These are phyloP conservation scores for Aureobasidium namibiae DNA, from an alignment of 2,329 filamentous ascomycete genomes.

Conservation along the genomic window DNA sequence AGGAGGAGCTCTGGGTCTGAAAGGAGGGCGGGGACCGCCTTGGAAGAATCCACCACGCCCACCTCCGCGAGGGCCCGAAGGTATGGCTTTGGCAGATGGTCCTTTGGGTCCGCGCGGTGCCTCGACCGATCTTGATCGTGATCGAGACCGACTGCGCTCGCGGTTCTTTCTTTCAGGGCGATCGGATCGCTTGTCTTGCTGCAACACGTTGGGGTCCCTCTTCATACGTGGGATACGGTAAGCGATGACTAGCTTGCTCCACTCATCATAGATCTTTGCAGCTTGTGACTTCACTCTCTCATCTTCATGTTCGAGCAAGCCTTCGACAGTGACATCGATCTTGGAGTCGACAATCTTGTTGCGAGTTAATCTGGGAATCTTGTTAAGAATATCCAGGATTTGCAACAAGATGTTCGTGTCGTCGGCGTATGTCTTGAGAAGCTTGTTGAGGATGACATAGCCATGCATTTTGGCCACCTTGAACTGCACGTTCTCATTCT, in stretches of 20 bases:
- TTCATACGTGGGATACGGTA: constrained; percentile 93
- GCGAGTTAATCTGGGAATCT: constrained; percentile 79
- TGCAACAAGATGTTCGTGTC: constrained; percentile 86
- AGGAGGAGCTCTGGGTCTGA: constrained; percentile 37
- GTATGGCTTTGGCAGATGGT: background rate
- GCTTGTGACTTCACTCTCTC: constrained; percentile 67
- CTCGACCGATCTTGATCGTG: constrained; percentile 40
- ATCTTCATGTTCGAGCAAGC: constrained; percentile 57
- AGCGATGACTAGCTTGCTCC: constrained; percentile 81
- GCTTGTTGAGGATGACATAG: constrained; percentile 87
- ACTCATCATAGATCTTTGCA: constrained; percentile 65
- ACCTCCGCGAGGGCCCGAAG: constrained; percentile 42
- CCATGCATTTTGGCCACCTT: constrained; percentile 93
- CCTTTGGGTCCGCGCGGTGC: constrained; percentile 24
- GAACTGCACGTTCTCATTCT: constrained; percentile 80
- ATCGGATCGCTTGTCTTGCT: constrained; percentile 51
- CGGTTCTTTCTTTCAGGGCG: constrained; percentile 54
- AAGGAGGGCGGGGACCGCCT: constrained; percentile 40
- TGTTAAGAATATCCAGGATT: constrained; percentile 79
- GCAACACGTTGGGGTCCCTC: constrained; percentile 57
- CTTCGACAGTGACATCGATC: constrained; percentile 74
- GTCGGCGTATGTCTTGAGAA: constrained; percentile 75
- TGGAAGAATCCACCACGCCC: constrained; percentile 44
- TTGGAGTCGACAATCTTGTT: constrained; percentile 98
- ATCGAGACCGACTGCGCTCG: constrained; percentile 39